Evolutionary conservation across 1,284 basidiomycete species (phyloP), one percentile per base, ranked within the genome.

Genomic region (Malassezia caprae): DNA sequence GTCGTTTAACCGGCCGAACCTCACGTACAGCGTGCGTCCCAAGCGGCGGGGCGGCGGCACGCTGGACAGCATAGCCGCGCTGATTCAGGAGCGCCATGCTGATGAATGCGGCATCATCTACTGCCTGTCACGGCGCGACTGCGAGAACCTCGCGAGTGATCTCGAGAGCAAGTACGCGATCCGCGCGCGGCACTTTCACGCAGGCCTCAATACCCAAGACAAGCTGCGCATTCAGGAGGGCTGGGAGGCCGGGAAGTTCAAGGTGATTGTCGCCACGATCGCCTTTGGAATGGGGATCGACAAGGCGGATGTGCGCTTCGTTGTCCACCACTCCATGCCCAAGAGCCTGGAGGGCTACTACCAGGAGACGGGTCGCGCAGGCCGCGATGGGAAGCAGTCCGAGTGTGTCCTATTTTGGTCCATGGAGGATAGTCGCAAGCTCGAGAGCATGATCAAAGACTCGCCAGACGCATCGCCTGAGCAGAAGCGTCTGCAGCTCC

Each of bases 271-370:
- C 28, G 93, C 91, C 1, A 98, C 93, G 32, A 77, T 77, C 54
- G 77, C 61, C 21, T 96, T 96, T 73, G 93, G 93, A 8, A 96
- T 98, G 93, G 93, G 91, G 15, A 91, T 96, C 57, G 90, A 96
- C 77, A 96, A 96, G 73, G 77, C 84, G 0, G 82, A 88, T 64
- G 87, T 86, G 8, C 82, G 84, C 58, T 86, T 81, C 67, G 86
- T 90, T 47, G 82, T 89, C 49, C 88, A 90, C 66, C 81, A 84
- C 56, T 79, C 81, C 11, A 60, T 87, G 17, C 86, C 88, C 1
- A 79, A 80, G 50, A 82, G 82, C 8, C 76, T 89, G 51, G 84
- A 86, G 54, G 83, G 82, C 23, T 73, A 87, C 68, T 86, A 86
- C 65, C 86, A 89, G 76, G 88, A 90, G 73, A 89, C 87, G 0